Percentiles rank a stretch among this genome's conserved stretches.
These are phyloP conservation scores for Begonia fuchsioides DNA, from an alignment of 306 rosid genomes.

Conservation along the genomic window DNA sequence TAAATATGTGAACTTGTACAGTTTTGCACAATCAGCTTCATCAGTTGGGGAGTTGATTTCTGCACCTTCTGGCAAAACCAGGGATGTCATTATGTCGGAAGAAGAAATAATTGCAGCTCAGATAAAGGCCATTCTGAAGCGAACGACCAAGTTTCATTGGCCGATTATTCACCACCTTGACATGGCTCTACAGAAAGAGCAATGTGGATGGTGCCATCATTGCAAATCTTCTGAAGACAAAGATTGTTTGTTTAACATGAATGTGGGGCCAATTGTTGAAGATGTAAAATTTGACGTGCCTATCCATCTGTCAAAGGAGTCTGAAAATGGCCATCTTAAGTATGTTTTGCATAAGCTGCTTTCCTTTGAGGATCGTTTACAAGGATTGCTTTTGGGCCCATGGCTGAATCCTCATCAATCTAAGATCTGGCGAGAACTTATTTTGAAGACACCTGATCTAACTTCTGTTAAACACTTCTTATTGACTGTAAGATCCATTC, in stretches of 20 bases:
- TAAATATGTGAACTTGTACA: constrained; percentile 52
- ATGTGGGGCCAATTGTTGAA: constrained; percentile 28
- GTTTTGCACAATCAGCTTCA: constrained; percentile 65
- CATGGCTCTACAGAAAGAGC: constrained; percentile 47
- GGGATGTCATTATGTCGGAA: constrained; percentile 33
- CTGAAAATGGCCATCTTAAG: constrained; percentile 44
- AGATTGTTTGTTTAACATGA: constrained; percentile 62
- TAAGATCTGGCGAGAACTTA: constrained; percentile 45
- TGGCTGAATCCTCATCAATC: constrained; percentile 59
- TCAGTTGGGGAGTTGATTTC: constrained; percentile 44
- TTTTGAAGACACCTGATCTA: constrained; percentile 44
- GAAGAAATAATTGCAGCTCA: constrained; percentile 68
- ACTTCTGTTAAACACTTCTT: constrained; percentile 46
- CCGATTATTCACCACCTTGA: constrained; percentile 31
- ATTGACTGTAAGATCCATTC: constrained; percentile 46
- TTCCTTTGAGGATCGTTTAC: constrained; percentile 66
- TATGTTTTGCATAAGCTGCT: constrained; percentile 46
- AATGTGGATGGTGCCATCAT: constrained; percentile 87
- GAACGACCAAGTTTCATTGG: constrained; percentile 52
- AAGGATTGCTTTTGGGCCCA: constrained; percentile 81
- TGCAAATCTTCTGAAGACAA: constrained; percentile 60
- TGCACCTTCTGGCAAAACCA: constrained; percentile 44
- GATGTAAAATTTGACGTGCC: constrained; percentile 24
- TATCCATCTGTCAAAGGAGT: constrained; percentile 32
- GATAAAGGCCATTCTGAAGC: constrained; percentile 59